phyloP scores from a whole-genome alignment of 2,329 filamentous ascomycete genomes.

The Capronia coronata region DNA sequence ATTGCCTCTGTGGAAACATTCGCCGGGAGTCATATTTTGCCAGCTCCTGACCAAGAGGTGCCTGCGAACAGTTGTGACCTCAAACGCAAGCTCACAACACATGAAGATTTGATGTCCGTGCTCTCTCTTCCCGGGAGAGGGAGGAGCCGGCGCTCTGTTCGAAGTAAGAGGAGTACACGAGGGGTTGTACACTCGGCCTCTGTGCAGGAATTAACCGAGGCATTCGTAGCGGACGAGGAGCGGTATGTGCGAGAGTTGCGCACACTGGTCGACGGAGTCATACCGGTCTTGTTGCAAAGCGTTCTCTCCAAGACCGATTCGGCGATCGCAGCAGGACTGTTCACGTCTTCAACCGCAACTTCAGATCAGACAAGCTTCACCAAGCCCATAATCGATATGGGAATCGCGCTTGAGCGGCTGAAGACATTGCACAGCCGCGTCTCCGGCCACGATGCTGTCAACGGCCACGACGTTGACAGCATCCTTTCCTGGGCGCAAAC shows the following conservation, averaged over 20 bases:
- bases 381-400: conserved; percentile 90
- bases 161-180: conserved; percentile 69
- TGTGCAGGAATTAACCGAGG: conserved; percentile 67
- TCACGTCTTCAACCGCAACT: conserved; percentile 51
- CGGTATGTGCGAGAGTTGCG: conserved; percentile 87
- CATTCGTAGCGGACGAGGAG: conserved; percentile 74
- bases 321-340: conserved; percentile 59
- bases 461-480: too few relatives aligned
- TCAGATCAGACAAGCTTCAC: conserved; percentile 60
- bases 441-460: conserved; percentile 65
- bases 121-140: conserved; percentile 61
- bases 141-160: conserved; percentile 65
- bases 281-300: conserved; percentile 82
- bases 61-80: conserved; percentile 46
- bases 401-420: conserved; percentile 76
- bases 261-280: conserved; percentile 88
- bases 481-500: conserved; percentile 76
- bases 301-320: conserved; percentile 67
- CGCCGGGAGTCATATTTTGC: conserved; percentile 29
- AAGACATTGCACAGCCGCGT: conserved; percentile 74
- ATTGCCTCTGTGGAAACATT: conserved; percentile 54
- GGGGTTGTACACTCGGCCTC: conserved; percentile 48
- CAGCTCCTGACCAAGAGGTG: conserved; percentile 12
- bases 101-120: conserved; percentile 90
- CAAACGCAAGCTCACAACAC: conserved; percentile 75